phyloP scores from a whole-genome alignment of 1,284 basidiomycete genomes.

The Acaromyces ingoldii region DNA sequence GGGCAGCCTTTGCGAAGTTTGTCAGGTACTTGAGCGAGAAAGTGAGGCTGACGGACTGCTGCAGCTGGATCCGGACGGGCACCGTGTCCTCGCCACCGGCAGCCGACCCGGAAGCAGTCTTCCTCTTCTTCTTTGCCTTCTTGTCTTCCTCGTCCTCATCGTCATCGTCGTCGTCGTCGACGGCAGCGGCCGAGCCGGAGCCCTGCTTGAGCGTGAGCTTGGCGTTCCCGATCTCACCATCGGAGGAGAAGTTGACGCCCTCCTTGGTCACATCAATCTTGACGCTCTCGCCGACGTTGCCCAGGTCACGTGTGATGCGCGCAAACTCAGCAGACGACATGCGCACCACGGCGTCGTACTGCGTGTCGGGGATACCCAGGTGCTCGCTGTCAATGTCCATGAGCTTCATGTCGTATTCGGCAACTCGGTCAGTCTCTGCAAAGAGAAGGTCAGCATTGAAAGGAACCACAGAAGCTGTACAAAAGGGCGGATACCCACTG shows the following conservation, averaged over 20 bases:
- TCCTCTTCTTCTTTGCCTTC: slow-evolving; percentile 39
- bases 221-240: slow-evolving; percentile 92
- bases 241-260: slow-evolving; percentile 85
- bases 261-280: slow-evolving; percentile 95
- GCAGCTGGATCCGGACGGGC: slow-evolving; percentile 44
- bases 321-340: slow-evolving; percentile 83
- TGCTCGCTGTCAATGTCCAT: slow-evolving; percentile 97
- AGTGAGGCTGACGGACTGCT: slow-evolving; percentile 79
- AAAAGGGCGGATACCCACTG: slow-evolving; percentile 60
- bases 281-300: slow-evolving; percentile 87
- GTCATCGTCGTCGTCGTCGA: slow-evolving; percentile 44
- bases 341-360: slow-evolving; percentile 89
- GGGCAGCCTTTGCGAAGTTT: slow-evolving; percentile 90
- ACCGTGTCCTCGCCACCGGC: slow-evolving; percentile 53
- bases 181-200: slow-evolving; percentile 50
- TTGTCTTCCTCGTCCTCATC: slow-evolving; percentile 47
- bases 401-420: slow-evolving; percentile 97
- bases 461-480: too few relatives aligned
- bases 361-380: slow-evolving; percentile 95
- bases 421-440: slow-evolving; percentile 83
- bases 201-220: slow-evolving; percentile 77
- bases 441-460: not conserved
- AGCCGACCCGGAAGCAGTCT: slow-evolving; percentile 14
- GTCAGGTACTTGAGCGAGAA: slow-evolving; percentile 96
- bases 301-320: slow-evolving; percentile 87